Evolutionary conservation across 2,329 filamentous ascomycete species (phyloP).

Genomic region (Monilinia aucupariae): DNA sequence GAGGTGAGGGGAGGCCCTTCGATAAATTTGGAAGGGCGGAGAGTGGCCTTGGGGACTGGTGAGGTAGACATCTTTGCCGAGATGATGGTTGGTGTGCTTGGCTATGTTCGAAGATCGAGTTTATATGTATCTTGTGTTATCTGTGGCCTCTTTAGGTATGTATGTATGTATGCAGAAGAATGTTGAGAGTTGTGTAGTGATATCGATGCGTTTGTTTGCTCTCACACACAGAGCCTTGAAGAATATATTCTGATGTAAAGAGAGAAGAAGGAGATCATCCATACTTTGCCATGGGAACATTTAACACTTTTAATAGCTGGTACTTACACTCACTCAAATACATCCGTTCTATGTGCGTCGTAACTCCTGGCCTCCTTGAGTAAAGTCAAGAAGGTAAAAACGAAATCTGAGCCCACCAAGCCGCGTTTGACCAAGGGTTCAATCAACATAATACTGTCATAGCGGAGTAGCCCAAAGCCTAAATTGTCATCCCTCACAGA

Average conservation of each 20-base stretch:
- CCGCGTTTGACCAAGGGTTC: constrained; percentile 9
- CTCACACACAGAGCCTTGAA: neutral
- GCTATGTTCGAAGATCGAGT: neutral
- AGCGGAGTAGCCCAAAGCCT: constrained; percentile 5
- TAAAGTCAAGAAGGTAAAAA: neutral
- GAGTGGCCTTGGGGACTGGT: neutral
- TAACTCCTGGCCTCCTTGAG: neutral
- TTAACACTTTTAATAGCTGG: constrained; percentile 1
- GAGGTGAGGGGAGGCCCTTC: constrained; percentile 18
- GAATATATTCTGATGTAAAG: neutral
- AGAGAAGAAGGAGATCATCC: neutral
- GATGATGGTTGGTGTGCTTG: neutral
- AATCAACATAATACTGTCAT: constrained; percentile 9
- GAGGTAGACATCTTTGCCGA: neutral
- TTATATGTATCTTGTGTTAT: neutral
- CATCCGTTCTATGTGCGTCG: constrained; percentile 1
- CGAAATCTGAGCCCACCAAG: constrained; percentile 7
- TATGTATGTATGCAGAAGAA: neutral
- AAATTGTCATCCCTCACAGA: constrained; percentile 11
- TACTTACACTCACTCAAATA: neutral
- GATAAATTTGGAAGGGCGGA: constrained; percentile 19
- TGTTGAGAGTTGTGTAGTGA: neutral
- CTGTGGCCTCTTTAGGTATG: neutral
- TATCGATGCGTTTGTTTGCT: neutral
- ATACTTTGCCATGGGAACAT: neutral